A percentile compares a stretch with the other conserved stretches of the same genome.
Conservation (phyloP, 1,284 basidiomycete genomes). For the Neotropicomus parvogracilis region DNA sequence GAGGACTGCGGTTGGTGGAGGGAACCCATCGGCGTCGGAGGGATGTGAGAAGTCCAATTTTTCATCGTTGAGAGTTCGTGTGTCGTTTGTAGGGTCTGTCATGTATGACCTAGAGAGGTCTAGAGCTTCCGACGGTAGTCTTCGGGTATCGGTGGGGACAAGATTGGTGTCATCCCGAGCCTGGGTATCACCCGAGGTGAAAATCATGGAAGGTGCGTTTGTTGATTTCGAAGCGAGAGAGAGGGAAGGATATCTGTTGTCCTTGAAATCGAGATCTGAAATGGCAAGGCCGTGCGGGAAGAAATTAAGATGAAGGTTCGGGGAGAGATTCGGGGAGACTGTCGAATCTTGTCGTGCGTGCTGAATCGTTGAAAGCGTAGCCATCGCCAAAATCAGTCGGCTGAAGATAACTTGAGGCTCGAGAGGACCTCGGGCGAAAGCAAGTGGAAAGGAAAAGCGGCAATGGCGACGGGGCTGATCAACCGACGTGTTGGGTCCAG, state of each 20-base stretch:
- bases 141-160: slow-evolving; percentile 15
- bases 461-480: slow-evolving; percentile 8
- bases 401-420: slow-evolving; percentile 20
- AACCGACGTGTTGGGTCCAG: not conserved
- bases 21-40: slow-evolving; percentile 31
- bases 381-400: slow-evolving; percentile 37
- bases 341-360: slow-evolving; percentile 40
- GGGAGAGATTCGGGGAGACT: slow-evolving; percentile 29
- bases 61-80: slow-evolving; percentile 26
- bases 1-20: slow-evolving; percentile 34
- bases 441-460: slow-evolving; percentile 9
- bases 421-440: slow-evolving; percentile 19
- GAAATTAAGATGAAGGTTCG: slow-evolving; percentile 35
- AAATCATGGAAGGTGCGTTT: slow-evolving; percentile 31
- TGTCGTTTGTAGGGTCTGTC: slow-evolving; percentile 18
- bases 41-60: slow-evolving; percentile 17
- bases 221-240: slow-evolving; percentile 28
- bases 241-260: slow-evolving; percentile 57
- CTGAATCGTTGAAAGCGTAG: slow-evolving; percentile 44
- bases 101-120: slow-evolving; percentile 15
- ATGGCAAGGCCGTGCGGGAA: slow-evolving; percentile 53
- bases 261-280: slow-evolving; percentile 57
- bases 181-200: slow-evolving; percentile 20
- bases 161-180: slow-evolving; percentile 18
- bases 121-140: slow-evolving; percentile 6